phyloP scores from a whole-genome alignment of 1,139 yeast genomes.

The Pichia sp. region DNA sequence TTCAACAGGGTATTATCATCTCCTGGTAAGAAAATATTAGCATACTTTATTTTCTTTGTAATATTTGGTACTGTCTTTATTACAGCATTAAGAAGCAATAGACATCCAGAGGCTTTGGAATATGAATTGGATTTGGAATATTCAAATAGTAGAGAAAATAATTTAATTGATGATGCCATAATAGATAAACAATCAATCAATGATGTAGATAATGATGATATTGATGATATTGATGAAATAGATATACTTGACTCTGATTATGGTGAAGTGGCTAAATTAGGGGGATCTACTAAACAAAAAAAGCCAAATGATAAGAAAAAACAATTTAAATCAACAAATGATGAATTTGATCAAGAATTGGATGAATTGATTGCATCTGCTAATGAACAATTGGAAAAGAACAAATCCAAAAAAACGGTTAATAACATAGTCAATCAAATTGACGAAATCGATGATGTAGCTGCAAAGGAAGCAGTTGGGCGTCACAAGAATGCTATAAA shows the following conservation, averaged over 20 bases:
- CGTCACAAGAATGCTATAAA: conserved; percentile 6
- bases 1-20: conserved; percentile 5
- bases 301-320: neutral
- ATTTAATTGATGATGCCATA: conserved; percentile 7
- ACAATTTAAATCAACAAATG: neutral
- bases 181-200: neutral
- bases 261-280: conserved; percentile 7
- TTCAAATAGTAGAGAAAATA: conserved; percentile 4
- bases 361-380: conserved; percentile 4
- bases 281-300: neutral
- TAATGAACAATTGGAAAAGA: conserved; percentile 1
- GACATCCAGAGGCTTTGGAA: conserved; percentile 1
- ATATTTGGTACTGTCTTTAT: conserved; percentile 13
- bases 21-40: conserved; percentile 11
- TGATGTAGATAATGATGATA: neutral
- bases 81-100: conserved; percentile 7
- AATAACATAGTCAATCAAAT: neutral
- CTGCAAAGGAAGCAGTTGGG: neutral
- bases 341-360: conserved; percentile 7
- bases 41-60: conserved; percentile 11
- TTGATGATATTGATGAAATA: conserved; percentile 7
- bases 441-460: conserved; percentile 3
- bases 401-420: neutral
- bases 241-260: conserved; percentile 12
- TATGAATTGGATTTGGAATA: conserved; percentile 11